Conservation (phyloP, 2,329 filamentous ascomycete genomes). For the Phialemonium atrogriseum region DNA sequence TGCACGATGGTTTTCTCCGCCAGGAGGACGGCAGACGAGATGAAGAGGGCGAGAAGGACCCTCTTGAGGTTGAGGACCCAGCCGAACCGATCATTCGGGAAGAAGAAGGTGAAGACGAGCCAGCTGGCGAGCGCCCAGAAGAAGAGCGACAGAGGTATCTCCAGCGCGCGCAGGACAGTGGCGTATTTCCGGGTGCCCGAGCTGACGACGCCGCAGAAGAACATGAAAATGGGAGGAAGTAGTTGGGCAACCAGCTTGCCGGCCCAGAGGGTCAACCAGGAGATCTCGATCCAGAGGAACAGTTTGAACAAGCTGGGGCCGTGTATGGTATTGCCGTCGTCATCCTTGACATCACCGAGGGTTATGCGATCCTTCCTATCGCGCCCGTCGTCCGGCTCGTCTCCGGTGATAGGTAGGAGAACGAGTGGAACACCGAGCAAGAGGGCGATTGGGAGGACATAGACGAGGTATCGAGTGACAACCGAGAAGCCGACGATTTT, state of each 20-base stretch:
- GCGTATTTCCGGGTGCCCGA: constrained; percentile 64
- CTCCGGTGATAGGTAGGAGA: constrained; percentile 38
- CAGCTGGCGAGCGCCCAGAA: constrained; percentile 58
- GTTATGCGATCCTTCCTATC: constrained; percentile 18
- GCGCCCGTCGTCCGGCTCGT: constrained; percentile 19
- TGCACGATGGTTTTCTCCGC: constrained; percentile 74
- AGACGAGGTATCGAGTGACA: constrained; percentile 58
- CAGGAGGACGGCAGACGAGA: constrained; percentile 62
- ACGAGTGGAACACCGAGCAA: constrained; percentile 55
- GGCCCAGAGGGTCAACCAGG: constrained; percentile 60
- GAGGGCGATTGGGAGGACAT: constrained; percentile 55
- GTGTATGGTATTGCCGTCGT: constrained; percentile 18
- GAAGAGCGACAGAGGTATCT: constrained; percentile 59
- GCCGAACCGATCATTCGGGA: constrained; percentile 28
- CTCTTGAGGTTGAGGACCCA: constrained; percentile 55
- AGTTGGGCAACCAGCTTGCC: constrained; percentile 57
- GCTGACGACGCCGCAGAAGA: constrained; percentile 60
- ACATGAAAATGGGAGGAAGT: constrained; percentile 56
- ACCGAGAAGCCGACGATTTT: constrained; percentile 56
- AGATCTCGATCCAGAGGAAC: constrained; percentile 61
- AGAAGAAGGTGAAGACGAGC: constrained; percentile 53
- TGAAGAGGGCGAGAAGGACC: constrained; percentile 58
- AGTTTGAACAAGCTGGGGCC: constrained; percentile 50
- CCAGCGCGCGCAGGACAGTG: constrained; percentile 53
- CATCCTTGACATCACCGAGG: constrained; percentile 24